phyloP scores from a whole-genome alignment of 179 eudicot genomes.

The Silene noctiflora region DNA sequence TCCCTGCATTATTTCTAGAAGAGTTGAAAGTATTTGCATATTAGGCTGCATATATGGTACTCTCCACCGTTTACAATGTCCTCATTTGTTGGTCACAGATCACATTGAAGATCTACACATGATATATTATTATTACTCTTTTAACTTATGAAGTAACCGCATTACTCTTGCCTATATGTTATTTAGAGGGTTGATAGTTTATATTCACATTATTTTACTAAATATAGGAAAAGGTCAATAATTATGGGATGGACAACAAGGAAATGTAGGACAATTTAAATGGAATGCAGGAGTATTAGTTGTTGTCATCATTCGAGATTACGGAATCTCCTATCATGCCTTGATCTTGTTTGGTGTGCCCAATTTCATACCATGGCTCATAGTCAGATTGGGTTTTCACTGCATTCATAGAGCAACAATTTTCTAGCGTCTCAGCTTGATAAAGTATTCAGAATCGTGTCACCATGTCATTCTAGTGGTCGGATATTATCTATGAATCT shows the following conservation, averaged over 20 bases:
- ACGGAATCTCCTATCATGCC: no score
- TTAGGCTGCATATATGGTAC: neutral
- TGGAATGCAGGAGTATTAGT: no score
- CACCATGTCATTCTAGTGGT: neutral
- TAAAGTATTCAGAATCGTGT: neutral
- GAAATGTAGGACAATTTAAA: no score
- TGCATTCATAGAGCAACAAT: neutral
- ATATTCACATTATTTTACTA: no score
- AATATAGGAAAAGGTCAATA: no score
- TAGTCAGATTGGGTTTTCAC: neutral
- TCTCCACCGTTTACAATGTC: neutral
- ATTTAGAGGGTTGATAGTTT: no score
- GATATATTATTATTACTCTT: no score
- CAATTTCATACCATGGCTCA: neutral
- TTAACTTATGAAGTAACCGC: neutral
- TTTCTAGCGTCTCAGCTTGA: neutral
- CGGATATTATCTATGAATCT: neutral
- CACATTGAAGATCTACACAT: neutral
- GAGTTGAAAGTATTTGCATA: neutral
- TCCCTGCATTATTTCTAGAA: neutral
- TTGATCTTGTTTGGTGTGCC: neutral
- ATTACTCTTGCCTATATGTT: neutral
- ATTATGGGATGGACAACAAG: no score
- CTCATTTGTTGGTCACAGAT: neutral
- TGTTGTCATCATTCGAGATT: no score